phyloP scores from a whole-genome alignment of 768 basidiomycete genomes.

The Suillus clintonianus region DNA sequence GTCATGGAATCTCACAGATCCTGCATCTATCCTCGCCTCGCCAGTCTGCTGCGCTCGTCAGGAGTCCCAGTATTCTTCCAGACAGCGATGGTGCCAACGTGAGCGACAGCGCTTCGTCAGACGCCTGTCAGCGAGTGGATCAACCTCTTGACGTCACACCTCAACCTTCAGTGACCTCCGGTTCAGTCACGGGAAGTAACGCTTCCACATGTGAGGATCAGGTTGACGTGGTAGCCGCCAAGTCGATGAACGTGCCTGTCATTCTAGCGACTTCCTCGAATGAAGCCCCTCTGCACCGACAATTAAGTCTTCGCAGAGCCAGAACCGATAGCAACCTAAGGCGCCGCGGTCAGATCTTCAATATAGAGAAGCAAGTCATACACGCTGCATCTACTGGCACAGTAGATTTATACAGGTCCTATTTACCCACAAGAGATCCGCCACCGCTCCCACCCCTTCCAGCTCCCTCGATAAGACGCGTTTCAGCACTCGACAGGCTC shows the following conservation, averaged over 20 bases:
- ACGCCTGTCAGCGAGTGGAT: not conserved
- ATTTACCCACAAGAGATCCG: constrained; percentile 15
- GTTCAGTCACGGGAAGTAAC: not conserved
- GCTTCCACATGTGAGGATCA: not conserved
- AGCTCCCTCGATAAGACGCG: constrained; percentile 15
- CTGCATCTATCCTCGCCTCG: not conserved
- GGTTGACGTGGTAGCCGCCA: not conserved
- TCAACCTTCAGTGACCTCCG: not conserved
- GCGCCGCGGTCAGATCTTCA: constrained; percentile 30
- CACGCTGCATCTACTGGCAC: not conserved
- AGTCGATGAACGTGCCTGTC: constrained; percentile 3
- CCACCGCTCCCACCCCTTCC: constrained; percentile 21
- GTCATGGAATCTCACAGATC: not conserved
- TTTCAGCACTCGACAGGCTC: constrained; percentile 34
- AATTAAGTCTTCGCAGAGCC: not conserved
- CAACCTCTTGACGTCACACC: not conserved
- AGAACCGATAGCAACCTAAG: constrained; percentile 2
- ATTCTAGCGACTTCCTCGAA: not conserved
- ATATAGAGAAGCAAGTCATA: constrained; percentile 8
- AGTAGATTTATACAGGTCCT: constrained; percentile 13
- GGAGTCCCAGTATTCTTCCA: not conserved
- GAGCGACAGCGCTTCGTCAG: not conserved
- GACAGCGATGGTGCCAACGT: not conserved
- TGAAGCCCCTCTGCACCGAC: constrained; percentile 3
- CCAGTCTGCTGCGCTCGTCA: not conserved